These are phyloP conservation scores for Arthrobotrys iridis DNA, from an alignment of 2,329 filamentous ascomycete genomes.

Conservation along the genomic window DNA sequence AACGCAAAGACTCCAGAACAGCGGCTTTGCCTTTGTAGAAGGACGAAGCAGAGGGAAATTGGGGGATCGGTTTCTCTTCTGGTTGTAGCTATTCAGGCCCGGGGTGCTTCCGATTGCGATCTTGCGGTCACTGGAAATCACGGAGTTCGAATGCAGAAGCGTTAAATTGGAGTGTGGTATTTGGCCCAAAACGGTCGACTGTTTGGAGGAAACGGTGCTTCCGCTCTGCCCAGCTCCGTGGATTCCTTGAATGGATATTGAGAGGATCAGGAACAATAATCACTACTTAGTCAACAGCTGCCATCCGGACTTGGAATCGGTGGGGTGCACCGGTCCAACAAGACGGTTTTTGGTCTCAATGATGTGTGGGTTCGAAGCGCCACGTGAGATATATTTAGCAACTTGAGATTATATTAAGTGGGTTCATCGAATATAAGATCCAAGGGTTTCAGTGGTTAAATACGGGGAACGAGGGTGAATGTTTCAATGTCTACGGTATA, in stretches of 20 bases:
- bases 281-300: slow-evolving; percentile 24
- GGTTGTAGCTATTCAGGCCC: slow-evolving; percentile 4
- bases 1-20: slow-evolving; percentile 38
- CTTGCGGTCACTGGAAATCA: neutral
- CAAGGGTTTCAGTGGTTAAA: neutral
- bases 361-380: slow-evolving; percentile 35
- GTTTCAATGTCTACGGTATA: neutral
- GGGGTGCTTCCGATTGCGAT: slow-evolving; percentile 17
- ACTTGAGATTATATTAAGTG: slow-evolving; percentile 37
- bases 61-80: slow-evolving; percentile 15
- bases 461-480: neutral
- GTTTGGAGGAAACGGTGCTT: slow-evolving; percentile 17
- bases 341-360: slow-evolving; percentile 6
- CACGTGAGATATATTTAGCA: slow-evolving; percentile 53
- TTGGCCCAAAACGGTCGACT: slow-evolving; percentile 28
- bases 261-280: slow-evolving; percentile 5
- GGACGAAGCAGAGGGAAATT: slow-evolving; percentile 15
- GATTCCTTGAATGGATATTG: neutral
- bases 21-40: slow-evolving; percentile 11
- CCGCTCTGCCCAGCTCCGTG: neutral
- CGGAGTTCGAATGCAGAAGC: slow-evolving; percentile 14
- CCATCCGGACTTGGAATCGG: slow-evolving; percentile 19
- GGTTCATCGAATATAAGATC: slow-evolving; percentile 1
- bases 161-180: slow-evolving; percentile 48
- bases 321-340: slow-evolving; percentile 40